Conservation (phyloP, 768 basidiomycete genomes). For the Agaricus sinodeliciosus region DNA sequence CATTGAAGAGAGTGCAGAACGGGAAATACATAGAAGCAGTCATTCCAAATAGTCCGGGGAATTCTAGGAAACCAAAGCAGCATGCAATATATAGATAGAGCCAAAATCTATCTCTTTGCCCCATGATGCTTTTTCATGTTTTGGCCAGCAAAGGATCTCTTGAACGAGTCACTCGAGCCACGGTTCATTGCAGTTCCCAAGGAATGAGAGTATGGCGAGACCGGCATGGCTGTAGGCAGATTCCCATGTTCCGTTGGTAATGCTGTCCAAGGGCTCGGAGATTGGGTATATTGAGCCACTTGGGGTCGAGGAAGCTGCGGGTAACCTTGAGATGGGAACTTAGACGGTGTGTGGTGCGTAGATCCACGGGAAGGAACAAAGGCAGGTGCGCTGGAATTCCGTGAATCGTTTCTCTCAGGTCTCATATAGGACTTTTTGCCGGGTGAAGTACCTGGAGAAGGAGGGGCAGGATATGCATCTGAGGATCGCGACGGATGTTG, state of each 20-base stretch:
- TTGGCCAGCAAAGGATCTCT: background rate
- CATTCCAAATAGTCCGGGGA: conserved; percentile 1
- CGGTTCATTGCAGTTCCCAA: background rate
- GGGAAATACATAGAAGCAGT: background rate
- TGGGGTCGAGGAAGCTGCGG: conserved; percentile 18
- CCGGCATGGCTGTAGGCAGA: conserved; percentile 22
- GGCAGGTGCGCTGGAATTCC: conserved; percentile 18
- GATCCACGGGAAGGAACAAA: conserved; percentile 5
- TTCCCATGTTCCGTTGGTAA: conserved; percentile 28
- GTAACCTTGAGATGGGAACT: conserved; percentile 20
- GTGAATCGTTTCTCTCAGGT: conserved; percentile 20
- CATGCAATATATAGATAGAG: background rate
- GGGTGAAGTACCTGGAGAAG: conserved; percentile 12
- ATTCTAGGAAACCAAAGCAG: background rate
- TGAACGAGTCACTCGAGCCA: background rate
- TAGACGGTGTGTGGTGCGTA: conserved; percentile 14
- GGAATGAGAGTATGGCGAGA: conserved; percentile 12
- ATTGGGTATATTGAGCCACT: conserved; percentile 18
- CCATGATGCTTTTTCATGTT: background rate
- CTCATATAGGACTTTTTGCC: conserved; percentile 16
- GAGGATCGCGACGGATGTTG: conserved; percentile 13
- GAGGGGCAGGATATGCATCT: conserved; percentile 14
- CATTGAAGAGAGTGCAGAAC: too few species aligned
- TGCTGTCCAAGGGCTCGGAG: conserved; percentile 37
- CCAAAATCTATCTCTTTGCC: background rate